Percentiles rank a stretch among this genome's conserved stretches.
Conservation (phyloP, 2,329 filamentous ascomycete genomes). For the Lachnellula occidentalis region DNA sequence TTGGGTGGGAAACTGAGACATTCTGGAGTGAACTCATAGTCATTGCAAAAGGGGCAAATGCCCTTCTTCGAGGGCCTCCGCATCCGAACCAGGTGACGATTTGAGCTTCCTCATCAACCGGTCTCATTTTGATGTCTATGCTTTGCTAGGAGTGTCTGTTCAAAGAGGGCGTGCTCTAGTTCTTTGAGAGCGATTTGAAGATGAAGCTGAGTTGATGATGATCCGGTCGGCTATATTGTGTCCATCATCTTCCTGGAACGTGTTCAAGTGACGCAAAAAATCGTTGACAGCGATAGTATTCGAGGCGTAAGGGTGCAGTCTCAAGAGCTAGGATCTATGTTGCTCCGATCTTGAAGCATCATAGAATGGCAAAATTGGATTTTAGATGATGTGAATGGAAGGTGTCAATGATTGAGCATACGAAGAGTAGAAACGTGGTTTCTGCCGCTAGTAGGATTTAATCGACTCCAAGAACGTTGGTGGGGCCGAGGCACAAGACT, state of each 20-base stretch:
- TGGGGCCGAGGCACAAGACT: no score
- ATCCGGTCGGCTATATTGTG: constrained; percentile 15
- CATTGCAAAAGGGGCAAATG: constrained; percentile 26
- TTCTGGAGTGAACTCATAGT: constrained; percentile 28
- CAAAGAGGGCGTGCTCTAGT: constrained; percentile 39
- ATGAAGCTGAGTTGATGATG: constrained; percentile 12
- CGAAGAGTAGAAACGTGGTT: no score
- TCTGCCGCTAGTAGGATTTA: no score
- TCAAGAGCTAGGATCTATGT: not conserved
- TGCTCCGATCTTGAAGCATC: not conserved
- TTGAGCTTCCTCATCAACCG: no score
- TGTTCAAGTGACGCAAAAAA: constrained; percentile 21
- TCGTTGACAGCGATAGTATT: constrained; percentile 4
- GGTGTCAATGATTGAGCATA: not conserved
- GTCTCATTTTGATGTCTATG: constrained; percentile 15
- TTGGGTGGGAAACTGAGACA: no score
- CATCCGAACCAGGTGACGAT: constrained; percentile 29
- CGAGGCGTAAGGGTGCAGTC: not conserved
- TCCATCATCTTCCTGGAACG: constrained; percentile 23
- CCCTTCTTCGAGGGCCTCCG: constrained; percentile 47
- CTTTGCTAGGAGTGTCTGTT: constrained; percentile 38
- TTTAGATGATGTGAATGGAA: not conserved
- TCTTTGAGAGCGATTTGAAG: constrained; percentile 34
- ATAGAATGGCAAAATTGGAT: not conserved
- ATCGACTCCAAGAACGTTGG: no score